Evolutionary conservation across 495 filamentous ascomycete genomes (phyloP).

Genomic region (Xylaria flabelliformis): DNA sequence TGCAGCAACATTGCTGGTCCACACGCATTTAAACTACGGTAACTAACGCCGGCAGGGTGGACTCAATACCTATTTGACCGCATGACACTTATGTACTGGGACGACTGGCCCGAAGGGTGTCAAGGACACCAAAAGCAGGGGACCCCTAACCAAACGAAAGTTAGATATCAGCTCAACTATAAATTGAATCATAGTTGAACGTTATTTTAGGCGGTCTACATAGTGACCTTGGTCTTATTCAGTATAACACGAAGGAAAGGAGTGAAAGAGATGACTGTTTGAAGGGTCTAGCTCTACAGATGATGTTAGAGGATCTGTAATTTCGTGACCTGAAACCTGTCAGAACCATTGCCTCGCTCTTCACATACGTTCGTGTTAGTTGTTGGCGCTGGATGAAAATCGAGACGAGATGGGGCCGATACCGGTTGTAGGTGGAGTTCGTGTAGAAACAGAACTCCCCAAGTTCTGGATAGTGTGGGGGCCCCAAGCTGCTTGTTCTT

Average conservation of each 20-base stretch:
- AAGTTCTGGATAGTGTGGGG: slow-evolving; percentile 14
- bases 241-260: not conserved
- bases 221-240: not conserved
- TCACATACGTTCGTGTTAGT: not conserved
- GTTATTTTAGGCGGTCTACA: not conserved
- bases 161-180: not conserved
- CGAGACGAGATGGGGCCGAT: slow-evolving; percentile 9
- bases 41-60: not conserved
- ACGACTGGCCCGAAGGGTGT: not conserved
- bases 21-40: not conserved
- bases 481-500: not conserved
- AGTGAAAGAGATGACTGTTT: not conserved
- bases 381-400: slow-evolving; percentile 6
- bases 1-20: not conserved
- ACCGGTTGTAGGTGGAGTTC: slow-evolving; percentile 2
- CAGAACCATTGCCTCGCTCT: not conserved
- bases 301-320: not conserved
- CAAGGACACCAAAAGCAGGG: not conserved
- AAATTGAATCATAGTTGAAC: not conserved
- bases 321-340: not conserved
- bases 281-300: not conserved
- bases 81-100: not conserved
- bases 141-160: not conserved
- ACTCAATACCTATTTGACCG: not conserved
- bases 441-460: not conserved